Evolutionary conservation across 2,329 filamentous ascomycete genomes (phyloP).

Genomic region (Xylariaceae sp.): DNA sequence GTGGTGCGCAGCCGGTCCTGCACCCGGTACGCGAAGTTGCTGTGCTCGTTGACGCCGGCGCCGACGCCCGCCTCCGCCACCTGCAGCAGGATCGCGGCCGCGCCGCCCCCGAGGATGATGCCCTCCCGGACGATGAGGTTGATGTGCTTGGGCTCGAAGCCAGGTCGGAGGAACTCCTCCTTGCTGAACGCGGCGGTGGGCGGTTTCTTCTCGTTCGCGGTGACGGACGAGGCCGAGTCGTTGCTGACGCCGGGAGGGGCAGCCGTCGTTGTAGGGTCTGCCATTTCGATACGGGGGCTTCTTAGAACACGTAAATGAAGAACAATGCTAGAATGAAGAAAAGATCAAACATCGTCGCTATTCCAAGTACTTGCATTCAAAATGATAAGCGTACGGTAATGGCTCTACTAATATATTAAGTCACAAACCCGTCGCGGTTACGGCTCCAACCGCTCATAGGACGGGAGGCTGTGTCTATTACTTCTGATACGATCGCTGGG

Average conservation of each 20-base stretch:
- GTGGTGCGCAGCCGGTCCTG: slow-evolving; percentile 27
- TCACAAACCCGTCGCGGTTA: too few species aligned
- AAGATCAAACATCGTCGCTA: too few species aligned
- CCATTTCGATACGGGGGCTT: too few species aligned
- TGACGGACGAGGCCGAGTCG: not conserved
- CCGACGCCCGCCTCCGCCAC: slow-evolving; percentile 35
- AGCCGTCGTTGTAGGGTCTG: not conserved
- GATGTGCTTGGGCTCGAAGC: slow-evolving; percentile 25
- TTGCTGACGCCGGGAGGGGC: not conserved
- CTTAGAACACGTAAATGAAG: too few species aligned
- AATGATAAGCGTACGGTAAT: too few species aligned
- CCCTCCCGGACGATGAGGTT: slow-evolving; percentile 30
- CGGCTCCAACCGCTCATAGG: too few species aligned
- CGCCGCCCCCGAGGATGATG: slow-evolving; percentile 32
- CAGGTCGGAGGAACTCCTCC: slow-evolving; percentile 12
- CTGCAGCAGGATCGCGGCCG: slow-evolving; percentile 34
- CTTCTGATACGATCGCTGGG: too few species aligned
- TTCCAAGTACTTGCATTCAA: too few species aligned
- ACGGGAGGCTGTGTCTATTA: too few species aligned
- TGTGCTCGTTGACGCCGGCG: slow-evolving; percentile 32
- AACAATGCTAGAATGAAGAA: too few species aligned
- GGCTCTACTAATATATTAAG: too few species aligned
- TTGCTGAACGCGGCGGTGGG: slow-evolving; percentile 6
- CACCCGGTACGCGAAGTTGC: slow-evolving; percentile 33
- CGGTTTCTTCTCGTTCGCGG: slow-evolving; percentile 3